These are phyloP conservation scores for Linum usitatissimum DNA, from an alignment of 345 rosid genomes.

Conservation along the genomic window DNA sequence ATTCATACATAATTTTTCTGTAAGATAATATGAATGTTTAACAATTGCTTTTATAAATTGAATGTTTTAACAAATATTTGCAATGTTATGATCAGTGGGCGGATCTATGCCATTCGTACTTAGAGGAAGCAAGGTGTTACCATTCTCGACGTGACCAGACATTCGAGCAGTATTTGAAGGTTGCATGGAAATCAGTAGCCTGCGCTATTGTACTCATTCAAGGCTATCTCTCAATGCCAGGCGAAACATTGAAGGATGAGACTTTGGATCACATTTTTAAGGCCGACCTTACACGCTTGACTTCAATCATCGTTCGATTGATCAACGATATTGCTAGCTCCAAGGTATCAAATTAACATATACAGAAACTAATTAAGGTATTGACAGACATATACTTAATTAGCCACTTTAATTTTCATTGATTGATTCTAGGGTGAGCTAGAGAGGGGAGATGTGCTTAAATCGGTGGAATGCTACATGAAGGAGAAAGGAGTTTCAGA, in stretches of 20 bases:
- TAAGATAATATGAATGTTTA: too few species aligned
- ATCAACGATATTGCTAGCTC: constrained; percentile 16
- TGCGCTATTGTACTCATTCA: not conserved
- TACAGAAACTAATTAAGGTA: too few species aligned
- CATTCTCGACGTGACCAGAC: constrained; percentile 6
- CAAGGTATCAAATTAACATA: constrained; percentile 1
- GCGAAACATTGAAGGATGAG: not conserved
- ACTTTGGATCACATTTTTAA: not conserved
- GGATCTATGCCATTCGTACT: constrained; percentile 8
- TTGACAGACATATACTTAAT: too few species aligned
- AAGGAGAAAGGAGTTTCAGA: constrained; percentile 15
- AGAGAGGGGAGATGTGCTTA: constrained; percentile 18
- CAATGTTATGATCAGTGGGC: constrained; percentile 8
- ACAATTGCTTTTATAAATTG: too few species aligned
- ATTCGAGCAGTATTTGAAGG: constrained; percentile 14
- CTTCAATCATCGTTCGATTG: constrained; percentile 4
- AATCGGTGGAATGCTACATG: constrained; percentile 20
- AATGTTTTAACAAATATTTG: too few species aligned
- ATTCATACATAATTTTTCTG: too few species aligned
- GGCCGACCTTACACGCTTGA: not conserved
- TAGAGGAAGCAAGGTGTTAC: constrained; percentile 12
- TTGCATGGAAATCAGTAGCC: not conserved
- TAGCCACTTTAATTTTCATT: too few species aligned
- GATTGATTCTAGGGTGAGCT: too few species aligned
- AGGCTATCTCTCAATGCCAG: not conserved